phyloP scores from a whole-genome alignment of 1,139 yeast species.

The Candida tropicalis region DNA sequence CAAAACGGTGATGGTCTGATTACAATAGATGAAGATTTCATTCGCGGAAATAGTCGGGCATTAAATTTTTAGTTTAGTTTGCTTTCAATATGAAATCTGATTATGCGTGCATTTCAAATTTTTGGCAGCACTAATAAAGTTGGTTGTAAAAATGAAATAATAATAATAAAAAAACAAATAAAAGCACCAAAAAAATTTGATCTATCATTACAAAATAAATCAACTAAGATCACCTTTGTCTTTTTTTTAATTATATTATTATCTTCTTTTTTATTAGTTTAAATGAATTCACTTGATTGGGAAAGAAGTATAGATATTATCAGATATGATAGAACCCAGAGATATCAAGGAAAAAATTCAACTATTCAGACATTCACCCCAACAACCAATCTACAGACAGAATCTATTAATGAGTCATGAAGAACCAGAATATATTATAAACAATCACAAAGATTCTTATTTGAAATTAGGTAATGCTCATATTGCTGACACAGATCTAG shows the following conservation, averaged over 20 bases:
- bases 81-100: background rate
- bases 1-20: conserved; percentile 7
- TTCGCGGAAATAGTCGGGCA: conserved; percentile 4
- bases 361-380: conserved; percentile 5
- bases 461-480: conserved; percentile 12
- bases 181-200: background rate
- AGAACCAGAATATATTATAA: conserved; percentile 14
- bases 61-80: background rate
- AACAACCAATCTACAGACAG: conserved; percentile 6
- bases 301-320: background rate
- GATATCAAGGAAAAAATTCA: conserved; percentile 5
- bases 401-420: conserved; percentile 7
- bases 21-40: conserved; percentile 3
- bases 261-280: background rate
- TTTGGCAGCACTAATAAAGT: conserved; percentile 5
- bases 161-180: too few relatives aligned
- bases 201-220: conserved; percentile 4
- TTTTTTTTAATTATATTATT: background rate
- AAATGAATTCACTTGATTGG: background rate
- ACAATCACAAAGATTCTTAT: conserved; percentile 15
- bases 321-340: conserved; percentile 4
- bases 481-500: background rate
- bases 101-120: conserved; percentile 3
- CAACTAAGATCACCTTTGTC: too few relatives aligned
- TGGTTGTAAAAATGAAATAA: conserved; percentile 9